A percentile compares a stretch with the other conserved stretches of the same genome.
Evolutionary conservation across 345 rosid species (phyloP).

Genomic region (Ceriops decandra): DNA sequence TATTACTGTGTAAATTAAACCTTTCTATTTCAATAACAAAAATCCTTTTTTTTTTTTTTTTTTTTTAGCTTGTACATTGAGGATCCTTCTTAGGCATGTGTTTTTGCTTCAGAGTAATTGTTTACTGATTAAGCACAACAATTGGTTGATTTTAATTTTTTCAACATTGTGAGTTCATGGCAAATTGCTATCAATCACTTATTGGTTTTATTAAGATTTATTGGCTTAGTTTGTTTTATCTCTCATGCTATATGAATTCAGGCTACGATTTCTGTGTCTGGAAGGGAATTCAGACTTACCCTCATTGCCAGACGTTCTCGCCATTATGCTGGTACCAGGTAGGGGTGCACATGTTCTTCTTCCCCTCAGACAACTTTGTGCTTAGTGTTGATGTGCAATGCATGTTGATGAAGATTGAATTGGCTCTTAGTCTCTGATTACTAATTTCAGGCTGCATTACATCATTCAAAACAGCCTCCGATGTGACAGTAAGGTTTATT

Average conservation of each 20-base stretch:
- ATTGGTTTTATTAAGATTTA: not conserved
- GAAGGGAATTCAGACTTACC: slow-evolving; percentile 72
- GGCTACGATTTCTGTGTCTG: slow-evolving; percentile 71
- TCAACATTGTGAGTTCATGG: not conserved
- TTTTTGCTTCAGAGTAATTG: not conserved
- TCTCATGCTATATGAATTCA: slow-evolving; percentile 33
- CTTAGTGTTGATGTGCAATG: not conserved
- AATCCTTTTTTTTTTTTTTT: not conserved
- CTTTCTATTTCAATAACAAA: not conserved
- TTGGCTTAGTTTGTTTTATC: not conserved
- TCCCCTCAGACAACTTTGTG: not conserved
- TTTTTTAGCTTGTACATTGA: not conserved
- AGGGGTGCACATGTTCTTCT: slow-evolving; percentile 4
- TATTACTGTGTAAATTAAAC: not conserved
- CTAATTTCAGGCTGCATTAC: no score
- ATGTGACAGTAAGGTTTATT: no score
- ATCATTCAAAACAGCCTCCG: no score
- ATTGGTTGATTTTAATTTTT: not conserved
- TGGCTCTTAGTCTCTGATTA: not conserved
- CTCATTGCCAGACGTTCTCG: slow-evolving; percentile 99
- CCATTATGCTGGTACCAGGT: slow-evolving; percentile 98
- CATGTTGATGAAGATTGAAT: not conserved
- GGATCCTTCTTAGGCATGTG: not conserved
- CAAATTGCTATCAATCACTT: not conserved
- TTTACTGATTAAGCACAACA: not conserved